Conservation (phyloP, 1,284 basidiomycete species). For the Naganishia cerealis region DNA sequence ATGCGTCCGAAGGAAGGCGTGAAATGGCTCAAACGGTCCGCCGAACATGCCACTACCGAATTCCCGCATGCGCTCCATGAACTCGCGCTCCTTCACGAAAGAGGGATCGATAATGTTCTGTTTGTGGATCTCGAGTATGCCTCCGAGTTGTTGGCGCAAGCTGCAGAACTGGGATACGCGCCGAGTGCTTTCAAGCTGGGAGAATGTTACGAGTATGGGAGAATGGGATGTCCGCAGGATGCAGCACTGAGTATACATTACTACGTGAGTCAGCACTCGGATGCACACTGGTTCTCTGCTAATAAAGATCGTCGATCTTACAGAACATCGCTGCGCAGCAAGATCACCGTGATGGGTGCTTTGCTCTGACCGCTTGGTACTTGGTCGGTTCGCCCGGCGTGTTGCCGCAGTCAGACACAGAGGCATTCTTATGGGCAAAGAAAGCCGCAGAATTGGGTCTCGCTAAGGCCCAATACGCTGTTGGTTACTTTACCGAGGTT, state of each 20-base stretch:
- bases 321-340: conserved; percentile 98
- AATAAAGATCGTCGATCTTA: background rate
- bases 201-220: conserved; percentile 98
- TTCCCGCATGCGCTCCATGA: conserved; percentile 97
- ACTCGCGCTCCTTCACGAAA: conserved; percentile 87
- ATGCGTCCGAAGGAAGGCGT: conserved; percentile 92
- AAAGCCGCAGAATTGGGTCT: conserved; percentile 86
- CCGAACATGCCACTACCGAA: conserved; percentile 89
- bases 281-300: conserved; percentile 1
- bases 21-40: conserved; percentile 95
- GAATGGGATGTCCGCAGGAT: conserved; percentile 98
- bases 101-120: conserved; percentile 92
- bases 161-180: conserved; percentile 91
- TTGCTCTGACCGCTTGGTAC: conserved; percentile 98
- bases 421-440: conserved; percentile 92
- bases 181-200: conserved; percentile 93
- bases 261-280: conserved; percentile 66
- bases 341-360: conserved; percentile 93
- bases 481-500: conserved; percentile 91
- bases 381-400: conserved; percentile 97
- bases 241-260: conserved; percentile 96
- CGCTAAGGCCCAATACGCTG: conserved; percentile 91
- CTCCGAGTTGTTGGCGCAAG: conserved; percentile 89
- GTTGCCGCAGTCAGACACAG: conserved; percentile 94
- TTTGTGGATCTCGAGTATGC: conserved; percentile 96